Percentiles rank a stretch among this genome's conserved stretches.
phyloP scores from a whole-genome alignment of 768 basidiomycete genomes.

The Suillus subalutaceus region DNA sequence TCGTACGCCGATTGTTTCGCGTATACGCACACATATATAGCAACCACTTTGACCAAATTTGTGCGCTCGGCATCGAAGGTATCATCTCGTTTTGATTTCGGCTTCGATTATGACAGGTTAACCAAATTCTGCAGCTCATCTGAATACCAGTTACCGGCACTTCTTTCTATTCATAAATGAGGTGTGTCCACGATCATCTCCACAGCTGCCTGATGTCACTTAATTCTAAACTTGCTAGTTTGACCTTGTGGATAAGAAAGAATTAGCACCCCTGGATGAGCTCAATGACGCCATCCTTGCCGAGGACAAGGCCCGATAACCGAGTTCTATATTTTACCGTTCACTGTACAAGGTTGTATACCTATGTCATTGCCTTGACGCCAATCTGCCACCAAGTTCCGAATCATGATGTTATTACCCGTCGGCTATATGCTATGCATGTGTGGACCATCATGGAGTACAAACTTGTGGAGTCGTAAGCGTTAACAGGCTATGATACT shows the following conservation, averaged over 20 bases:
- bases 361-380: neutral
- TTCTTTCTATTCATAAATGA: slow-evolving; percentile 98
- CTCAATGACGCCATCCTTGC: slow-evolving; percentile 88
- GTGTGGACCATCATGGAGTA: slow-evolving; percentile 1
- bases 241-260: slow-evolving; percentile 94
- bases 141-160: slow-evolving; percentile 98
- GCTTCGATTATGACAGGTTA: neutral
- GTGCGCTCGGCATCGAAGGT: slow-evolving; percentile 98
- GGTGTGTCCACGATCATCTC: slow-evolving; percentile 48
- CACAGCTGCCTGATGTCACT: slow-evolving; percentile 12
- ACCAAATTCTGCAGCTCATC: slow-evolving; percentile 64
- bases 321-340: neutral
- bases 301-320: slow-evolving; percentile 47
- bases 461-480: neutral
- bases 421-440: slow-evolving; percentile 9
- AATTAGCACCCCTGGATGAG: slow-evolving; percentile 92
- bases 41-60: slow-evolving; percentile 99
- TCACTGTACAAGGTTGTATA: neutral
- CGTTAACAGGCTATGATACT: neutral
- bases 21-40: slow-evolving; percentile 99
- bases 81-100: slow-evolving; percentile 3
- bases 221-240: slow-evolving; percentile 52
- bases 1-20: slow-evolving; percentile 90
- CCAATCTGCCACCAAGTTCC: neutral
- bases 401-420: neutral